Conservation (phyloP, 441 rosid genomes). For the Populus hybrid region DNA sequence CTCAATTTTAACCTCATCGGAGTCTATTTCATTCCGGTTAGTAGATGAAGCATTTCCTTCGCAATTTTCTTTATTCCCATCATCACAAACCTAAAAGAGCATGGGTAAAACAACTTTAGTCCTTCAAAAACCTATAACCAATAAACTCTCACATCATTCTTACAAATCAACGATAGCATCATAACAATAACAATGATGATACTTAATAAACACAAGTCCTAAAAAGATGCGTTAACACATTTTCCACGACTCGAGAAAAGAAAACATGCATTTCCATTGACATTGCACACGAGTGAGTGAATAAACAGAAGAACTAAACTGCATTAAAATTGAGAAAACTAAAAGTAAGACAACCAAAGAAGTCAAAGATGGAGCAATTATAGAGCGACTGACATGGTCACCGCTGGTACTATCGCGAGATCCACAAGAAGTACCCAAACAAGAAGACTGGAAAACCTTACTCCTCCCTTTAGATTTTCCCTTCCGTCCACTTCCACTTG, state of each 20-base stretch:
- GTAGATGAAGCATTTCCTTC: conserved; percentile 31
- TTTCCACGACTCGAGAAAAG: background rate
- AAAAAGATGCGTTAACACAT: background rate
- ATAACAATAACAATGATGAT: background rate
- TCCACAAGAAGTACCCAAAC: conserved; percentile 64
- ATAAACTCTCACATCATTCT: background rate
- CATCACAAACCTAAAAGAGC: conserved; percentile 25
- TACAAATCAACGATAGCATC: background rate
- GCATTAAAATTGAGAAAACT: background rate
- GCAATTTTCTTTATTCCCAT: conserved; percentile 28
- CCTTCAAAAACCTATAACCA: background rate
- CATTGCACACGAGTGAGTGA: background rate
- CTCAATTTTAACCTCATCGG: conserved; percentile 41
- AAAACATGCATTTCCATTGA: background rate
- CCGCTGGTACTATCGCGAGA: conserved; percentile 38
- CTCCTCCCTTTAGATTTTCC: conserved; percentile 51
- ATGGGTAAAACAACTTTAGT: conserved; percentile 1
- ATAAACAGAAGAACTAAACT: background rate
- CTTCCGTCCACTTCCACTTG: conserved; percentile 24
- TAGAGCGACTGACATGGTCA: conserved; percentile 34
- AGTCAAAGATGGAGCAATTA: background rate
- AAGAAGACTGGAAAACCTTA: conserved; percentile 58
- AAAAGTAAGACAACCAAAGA: background rate
- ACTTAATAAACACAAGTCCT: background rate
- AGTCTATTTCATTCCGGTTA: conserved; percentile 24